These are phyloP conservation scores for Rhizodiscina lignyota DNA, from an alignment of 495 filamentous ascomycete genomes.

Conservation along the genomic window DNA sequence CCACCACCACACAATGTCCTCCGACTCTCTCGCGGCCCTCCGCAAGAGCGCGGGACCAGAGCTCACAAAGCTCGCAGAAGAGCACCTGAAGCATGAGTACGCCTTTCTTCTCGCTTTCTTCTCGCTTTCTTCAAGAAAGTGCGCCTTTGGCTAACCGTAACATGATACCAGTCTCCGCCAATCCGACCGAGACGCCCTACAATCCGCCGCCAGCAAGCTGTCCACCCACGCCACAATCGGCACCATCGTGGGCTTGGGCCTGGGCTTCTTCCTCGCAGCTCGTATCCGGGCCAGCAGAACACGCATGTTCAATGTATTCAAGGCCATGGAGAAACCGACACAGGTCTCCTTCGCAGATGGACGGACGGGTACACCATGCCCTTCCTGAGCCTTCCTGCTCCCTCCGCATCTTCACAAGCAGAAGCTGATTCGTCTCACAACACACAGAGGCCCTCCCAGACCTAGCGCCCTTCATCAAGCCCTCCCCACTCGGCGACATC, in stretches of 20 bases:
- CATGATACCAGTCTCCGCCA: slow-evolving; percentile 26
- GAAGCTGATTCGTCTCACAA: neutral
- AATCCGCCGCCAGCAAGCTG: slow-evolving; percentile 33
- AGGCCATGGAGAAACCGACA: slow-evolving; percentile 38
- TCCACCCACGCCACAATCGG: slow-evolving; percentile 38
- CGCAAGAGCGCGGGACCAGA: slow-evolving; percentile 35
- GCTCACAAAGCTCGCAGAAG: slow-evolving; percentile 39
- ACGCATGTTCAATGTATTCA: slow-evolving; percentile 41
- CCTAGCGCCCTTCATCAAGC: slow-evolving; percentile 36
- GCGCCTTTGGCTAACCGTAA: slow-evolving; percentile 5
- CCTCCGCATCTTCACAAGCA: neutral
- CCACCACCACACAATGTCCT: slow-evolving; percentile 17
- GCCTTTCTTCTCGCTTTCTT: neutral
- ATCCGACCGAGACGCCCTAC: slow-evolving; percentile 41
- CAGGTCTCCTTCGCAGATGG: slow-evolving; percentile 46
- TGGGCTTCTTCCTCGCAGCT: slow-evolving; percentile 41
- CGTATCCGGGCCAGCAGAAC: slow-evolving; percentile 35
- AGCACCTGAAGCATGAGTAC: slow-evolving; percentile 42
- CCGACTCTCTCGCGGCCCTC: slow-evolving; percentile 38
- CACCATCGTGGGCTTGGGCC: slow-evolving; percentile 38
- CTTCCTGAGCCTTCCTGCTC: neutral
- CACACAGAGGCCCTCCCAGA: slow-evolving; percentile 42
- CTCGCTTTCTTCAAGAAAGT: neutral
- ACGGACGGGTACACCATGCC: slow-evolving; percentile 28
- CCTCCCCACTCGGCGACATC: slow-evolving; percentile 39